Percentiles rank a stretch among this genome's conserved stretches.
Evolutionary conservation across 208 protist species (phyloP).

Genomic region (Wallacemonas sp.): DNA sequence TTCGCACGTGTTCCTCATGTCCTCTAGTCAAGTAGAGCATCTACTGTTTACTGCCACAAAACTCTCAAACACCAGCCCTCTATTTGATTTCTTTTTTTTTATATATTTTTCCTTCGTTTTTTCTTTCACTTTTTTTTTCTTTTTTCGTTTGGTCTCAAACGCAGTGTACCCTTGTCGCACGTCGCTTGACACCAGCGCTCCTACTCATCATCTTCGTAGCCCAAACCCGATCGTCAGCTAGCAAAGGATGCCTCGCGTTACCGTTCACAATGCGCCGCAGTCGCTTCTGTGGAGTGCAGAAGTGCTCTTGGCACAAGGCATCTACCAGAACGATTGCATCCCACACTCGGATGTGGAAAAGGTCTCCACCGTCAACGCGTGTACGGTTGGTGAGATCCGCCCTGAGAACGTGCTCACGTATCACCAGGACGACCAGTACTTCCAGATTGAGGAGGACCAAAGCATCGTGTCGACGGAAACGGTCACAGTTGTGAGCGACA

Average conservation of each 20-base stretch:
- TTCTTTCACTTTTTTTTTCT: background rate
- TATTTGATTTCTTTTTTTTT: too few species aligned
- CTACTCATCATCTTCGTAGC: too few species aligned
- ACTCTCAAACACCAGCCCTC: too few species aligned
- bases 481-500: background rate
- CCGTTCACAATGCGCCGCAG: background rate
- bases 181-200: too few species aligned
- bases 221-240: too few species aligned
- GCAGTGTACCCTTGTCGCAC: too few species aligned
- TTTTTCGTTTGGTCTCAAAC: background rate
- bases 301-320: background rate
- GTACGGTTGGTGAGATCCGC: background rate
- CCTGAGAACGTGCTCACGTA: conserved; percentile 3
- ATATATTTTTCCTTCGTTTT: background rate
- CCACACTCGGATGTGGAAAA: conserved; percentile 17
- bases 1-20: too few species aligned
- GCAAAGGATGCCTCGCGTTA: conserved; percentile 7
- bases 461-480: background rate
- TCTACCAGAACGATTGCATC: conserved; percentile 7
- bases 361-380: background rate
- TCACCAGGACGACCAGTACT: conserved; percentile 1
- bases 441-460: conserved; percentile 7
- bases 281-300: background rate
- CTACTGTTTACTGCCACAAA: too few species aligned
- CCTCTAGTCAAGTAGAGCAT: too few species aligned